A percentile compares a stretch with the other conserved stretches of the same genome.
phyloP scores from a whole-genome alignment of 306 rosid species.

The Chamaecrista fasciculata region DNA sequence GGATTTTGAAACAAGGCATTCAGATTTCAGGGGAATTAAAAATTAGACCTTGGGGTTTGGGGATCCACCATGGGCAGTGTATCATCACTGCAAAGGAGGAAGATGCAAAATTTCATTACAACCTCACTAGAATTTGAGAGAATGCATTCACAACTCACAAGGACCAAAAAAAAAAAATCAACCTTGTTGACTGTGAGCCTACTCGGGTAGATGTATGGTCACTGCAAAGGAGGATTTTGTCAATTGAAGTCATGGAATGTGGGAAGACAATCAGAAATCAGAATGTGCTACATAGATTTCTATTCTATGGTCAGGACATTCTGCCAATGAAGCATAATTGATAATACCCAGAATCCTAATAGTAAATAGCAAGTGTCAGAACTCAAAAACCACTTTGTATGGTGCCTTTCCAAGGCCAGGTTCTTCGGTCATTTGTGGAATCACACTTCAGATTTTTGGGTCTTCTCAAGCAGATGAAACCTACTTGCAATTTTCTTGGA shows the following conservation, averaged over 20 bases:
- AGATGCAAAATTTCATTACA: slow-evolving; percentile 1
- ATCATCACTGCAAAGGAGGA: slow-evolving; percentile 49
- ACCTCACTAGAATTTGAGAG: neutral
- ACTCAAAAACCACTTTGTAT: slow-evolving; percentile 4
- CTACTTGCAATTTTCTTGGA: slow-evolving; percentile 9
- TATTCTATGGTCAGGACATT: neutral
- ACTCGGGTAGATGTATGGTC: neutral
- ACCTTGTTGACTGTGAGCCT: slow-evolving; percentile 12
- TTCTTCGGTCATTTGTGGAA: neutral
- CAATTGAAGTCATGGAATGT: slow-evolving; percentile 21
- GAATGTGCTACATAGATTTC: neutral
- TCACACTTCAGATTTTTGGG: neutral
- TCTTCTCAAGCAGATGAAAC: neutral
- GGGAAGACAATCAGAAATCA: slow-evolving; percentile 1
- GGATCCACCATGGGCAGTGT: slow-evolving; percentile 42
- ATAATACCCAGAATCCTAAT: neutral
- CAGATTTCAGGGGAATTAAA: slow-evolving; percentile 13
- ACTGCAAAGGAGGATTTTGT: slow-evolving; percentile 5
- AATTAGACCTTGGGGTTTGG: slow-evolving; percentile 47
- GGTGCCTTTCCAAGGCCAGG: slow-evolving; percentile 1
- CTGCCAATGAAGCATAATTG: slow-evolving; percentile 5
- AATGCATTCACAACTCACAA: neutral
- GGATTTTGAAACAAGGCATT: slow-evolving; percentile 37
- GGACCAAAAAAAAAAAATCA: neutral
- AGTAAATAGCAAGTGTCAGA: neutral